Conservation (phyloP, 2,329 filamentous ascomycete genomes). For the Hirsutella minnesotensis region DNA sequence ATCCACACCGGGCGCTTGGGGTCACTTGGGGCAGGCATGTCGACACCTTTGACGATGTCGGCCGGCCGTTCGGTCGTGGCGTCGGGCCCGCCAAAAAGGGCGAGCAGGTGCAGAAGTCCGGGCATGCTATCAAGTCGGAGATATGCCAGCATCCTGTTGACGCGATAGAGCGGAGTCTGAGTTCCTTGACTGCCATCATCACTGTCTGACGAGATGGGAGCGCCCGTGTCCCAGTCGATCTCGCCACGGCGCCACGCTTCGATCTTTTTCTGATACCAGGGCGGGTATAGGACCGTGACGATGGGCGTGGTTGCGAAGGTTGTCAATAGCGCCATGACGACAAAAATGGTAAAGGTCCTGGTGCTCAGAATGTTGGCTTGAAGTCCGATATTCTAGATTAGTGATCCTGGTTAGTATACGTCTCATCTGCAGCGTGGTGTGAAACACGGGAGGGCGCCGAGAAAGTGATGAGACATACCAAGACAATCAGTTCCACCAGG, state of each 20-base stretch:
- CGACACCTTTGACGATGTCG: slow-evolving; percentile 7
- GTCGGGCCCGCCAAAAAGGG: slow-evolving; percentile 51
- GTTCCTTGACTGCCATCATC: slow-evolving; percentile 4
- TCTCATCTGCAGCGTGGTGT: neutral
- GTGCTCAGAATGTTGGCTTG: slow-evolving; percentile 71
- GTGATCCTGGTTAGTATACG: neutral
- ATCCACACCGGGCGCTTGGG: slow-evolving; percentile 40
- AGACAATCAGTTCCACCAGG: slow-evolving; percentile 85
- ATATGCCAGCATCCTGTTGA: slow-evolving; percentile 64
- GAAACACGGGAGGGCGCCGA: neutral
- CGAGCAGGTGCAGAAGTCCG: slow-evolving; percentile 70
- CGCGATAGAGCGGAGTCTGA: slow-evolving; percentile 8
- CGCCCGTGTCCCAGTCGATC: slow-evolving; percentile 63
- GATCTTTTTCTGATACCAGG: slow-evolving; percentile 41
- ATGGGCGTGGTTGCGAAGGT: slow-evolving; percentile 77
- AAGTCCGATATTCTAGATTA: slow-evolving; percentile 53
- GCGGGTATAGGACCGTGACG: slow-evolving; percentile 61
- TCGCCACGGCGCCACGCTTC: slow-evolving; percentile 61
- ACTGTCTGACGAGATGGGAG: slow-evolving; percentile 5
- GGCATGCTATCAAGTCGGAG: slow-evolving; percentile 77
- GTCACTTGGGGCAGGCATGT: slow-evolving; percentile 3
- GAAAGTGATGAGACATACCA: slow-evolving; percentile 41
- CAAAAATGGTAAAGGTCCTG: slow-evolving; percentile 84
- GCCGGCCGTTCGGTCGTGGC: slow-evolving; percentile 9
- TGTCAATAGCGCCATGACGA: slow-evolving; percentile 83